phyloP scores from a whole-genome alignment of 2,329 filamentous ascomycete species.

The Pseudocercospora vitis region DNA sequence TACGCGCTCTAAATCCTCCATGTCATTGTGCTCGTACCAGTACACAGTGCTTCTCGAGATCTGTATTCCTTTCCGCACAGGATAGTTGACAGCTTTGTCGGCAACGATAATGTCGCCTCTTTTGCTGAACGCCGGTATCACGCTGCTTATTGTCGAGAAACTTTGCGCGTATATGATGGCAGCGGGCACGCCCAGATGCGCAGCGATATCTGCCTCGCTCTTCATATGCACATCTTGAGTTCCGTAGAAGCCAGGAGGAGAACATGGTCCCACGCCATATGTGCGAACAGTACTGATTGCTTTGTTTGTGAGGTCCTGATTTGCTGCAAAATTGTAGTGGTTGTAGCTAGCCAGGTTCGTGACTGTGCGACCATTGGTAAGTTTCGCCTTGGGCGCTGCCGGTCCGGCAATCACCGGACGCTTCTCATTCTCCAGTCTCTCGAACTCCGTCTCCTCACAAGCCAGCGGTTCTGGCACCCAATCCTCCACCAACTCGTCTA shows the following conservation, averaged over 20 bases:
- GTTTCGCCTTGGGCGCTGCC: conserved; percentile 84
- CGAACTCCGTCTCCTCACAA: conserved; percentile 67
- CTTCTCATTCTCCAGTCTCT: conserved; percentile 80
- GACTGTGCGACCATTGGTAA: conserved; percentile 74
- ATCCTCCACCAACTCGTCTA: conserved; percentile 93
- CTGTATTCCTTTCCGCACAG: conserved; percentile 91
- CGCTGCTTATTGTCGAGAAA: conserved; percentile 94
- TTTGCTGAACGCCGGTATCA: conserved; percentile 96
- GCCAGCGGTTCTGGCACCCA: conserved; percentile 95
- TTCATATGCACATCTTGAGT: conserved; percentile 98
- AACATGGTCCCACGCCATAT: conserved; percentile 95
- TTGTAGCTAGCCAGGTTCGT: conserved; percentile 94
- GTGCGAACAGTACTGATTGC: conserved; percentile 90
- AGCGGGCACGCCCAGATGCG: conserved; percentile 80
- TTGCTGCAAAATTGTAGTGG: conserved; percentile 94
- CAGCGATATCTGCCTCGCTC: conserved; percentile 88
- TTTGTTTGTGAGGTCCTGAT: conserved; percentile 90
- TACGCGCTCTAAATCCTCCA: conserved; percentile 86
- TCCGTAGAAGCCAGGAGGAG: conserved; percentile 95
- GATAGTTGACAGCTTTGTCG: conserved; percentile 88
- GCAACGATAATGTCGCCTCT: conserved; percentile 95
- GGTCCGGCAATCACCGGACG: conserved; percentile 84
- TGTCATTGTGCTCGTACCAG: conserved; percentile 96
- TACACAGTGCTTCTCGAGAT: conserved; percentile 85
- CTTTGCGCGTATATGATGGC: conserved; percentile 96